These are phyloP conservation scores for Biancaea sappan DNA, from an alignment of 306 rosid genomes.

Conservation along the genomic window DNA sequence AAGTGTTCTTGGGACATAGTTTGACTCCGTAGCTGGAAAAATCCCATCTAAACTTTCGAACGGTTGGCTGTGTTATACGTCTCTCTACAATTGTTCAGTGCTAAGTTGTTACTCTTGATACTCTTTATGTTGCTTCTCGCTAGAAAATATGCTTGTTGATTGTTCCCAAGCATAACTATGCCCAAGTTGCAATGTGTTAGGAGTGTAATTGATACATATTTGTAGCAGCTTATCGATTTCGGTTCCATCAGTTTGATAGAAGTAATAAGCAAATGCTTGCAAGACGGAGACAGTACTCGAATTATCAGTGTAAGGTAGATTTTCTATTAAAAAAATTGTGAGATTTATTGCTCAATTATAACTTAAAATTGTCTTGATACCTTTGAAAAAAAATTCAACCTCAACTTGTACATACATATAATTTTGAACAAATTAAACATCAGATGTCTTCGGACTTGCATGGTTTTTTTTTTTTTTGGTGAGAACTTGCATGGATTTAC, in stretches of 20 bases:
- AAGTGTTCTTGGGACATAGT: slow-evolving; percentile 38
- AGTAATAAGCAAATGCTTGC: not conserved
- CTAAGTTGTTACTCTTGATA: not conserved
- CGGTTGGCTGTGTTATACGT: slow-evolving; percentile 13
- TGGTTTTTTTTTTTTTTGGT: too few relatives aligned
- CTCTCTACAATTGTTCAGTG: slow-evolving; percentile 1
- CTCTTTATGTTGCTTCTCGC: not conserved
- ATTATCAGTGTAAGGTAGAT: not conserved
- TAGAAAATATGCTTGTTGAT: not conserved
- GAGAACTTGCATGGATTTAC: too few relatives aligned
- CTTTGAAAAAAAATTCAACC: not conserved
- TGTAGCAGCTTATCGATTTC: not conserved
- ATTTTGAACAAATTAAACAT: not conserved
- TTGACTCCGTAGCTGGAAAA: slow-evolving; percentile 28
- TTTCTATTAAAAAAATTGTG: not conserved
- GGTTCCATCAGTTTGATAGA: not conserved
- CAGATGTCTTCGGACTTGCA: too few relatives aligned
- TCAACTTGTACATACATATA: not conserved
- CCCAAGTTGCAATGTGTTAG: not conserved
- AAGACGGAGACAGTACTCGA: not conserved
- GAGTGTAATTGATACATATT: not conserved
- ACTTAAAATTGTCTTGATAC: too few relatives aligned
- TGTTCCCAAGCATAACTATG: not conserved
- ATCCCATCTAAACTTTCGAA: slow-evolving; percentile 6
- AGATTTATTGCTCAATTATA: too few relatives aligned